Evolutionary conservation across 768 basidiomycete genomes (phyloP), one percentile per base, ranked within the genome.

Genomic region (Mycena sanguinolenta): DNA sequence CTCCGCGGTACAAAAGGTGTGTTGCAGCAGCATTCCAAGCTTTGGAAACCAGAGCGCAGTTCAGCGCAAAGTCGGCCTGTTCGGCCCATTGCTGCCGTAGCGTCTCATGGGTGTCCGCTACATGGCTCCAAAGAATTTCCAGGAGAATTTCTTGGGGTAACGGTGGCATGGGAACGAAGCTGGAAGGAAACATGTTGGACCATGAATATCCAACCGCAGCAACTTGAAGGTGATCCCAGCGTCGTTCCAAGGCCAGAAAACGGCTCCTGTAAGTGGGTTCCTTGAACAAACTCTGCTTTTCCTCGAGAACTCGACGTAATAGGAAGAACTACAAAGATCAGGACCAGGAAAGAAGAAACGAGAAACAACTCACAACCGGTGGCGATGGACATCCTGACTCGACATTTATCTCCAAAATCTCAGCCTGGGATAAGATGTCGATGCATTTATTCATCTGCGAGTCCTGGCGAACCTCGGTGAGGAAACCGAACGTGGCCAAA

Each of bases 1-100:
- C 23, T 32, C 54, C 54, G 7, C 28, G 28, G 27, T 55, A 55
- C 54, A 55, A 34, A 53, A 55, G 28, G 16, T 30, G 2, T 23
- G 54, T 55, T 17, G 28, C 54, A 2, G 19, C 28, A 21, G 21
- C 27, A 21, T 55, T 55, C 54, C 54, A 55, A 1, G 9, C 30
- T 34, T 27, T 55, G 23, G 54, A 30, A n/a, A 55, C 54, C 27
- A 55, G 21, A 32, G 54, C 54, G 23, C 54, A 55, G 54, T 34
- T 55, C 12, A 23, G 17, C 54, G 23, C 23, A 27, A 55, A 55
- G 17, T 34, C 54, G 13, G 32, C 30, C 10, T 55, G 54, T 17
- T 55, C 54, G 3, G 1, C 30, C 54, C 54, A 55, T 23, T 34
- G 19, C 12, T 55, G 32, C 3, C 5, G 28, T 8, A 21, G 12